These are phyloP conservation scores for Lodderomyces orthopsilosis DNA, from an alignment of 1,139 yeast species.

Conservation along the genomic window DNA sequence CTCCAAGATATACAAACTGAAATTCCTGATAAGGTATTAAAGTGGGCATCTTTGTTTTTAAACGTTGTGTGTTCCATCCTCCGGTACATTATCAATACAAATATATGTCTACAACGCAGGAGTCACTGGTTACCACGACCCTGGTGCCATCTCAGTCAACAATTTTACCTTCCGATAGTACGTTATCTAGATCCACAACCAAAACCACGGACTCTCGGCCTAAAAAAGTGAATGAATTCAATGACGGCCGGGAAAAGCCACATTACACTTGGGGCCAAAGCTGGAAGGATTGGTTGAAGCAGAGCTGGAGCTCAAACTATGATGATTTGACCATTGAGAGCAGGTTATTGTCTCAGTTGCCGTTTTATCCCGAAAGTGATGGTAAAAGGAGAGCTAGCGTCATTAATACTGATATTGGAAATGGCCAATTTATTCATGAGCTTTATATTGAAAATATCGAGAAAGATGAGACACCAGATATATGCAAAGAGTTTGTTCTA, in stretches of 20 bases:
- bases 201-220: background rate
- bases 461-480: constrained; percentile 1
- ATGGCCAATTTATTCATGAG: constrained; percentile 55
- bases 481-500: constrained; percentile 34
- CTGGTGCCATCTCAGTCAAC: background rate
- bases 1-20: background rate
- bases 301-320: constrained; percentile 22
- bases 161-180: background rate
- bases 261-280: constrained; percentile 31
- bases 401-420: constrained; percentile 48
- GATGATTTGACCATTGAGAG: constrained; percentile 31
- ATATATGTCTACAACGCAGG: constrained; percentile 1
- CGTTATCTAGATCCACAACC: background rate
- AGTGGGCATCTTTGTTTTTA: too few species aligned
- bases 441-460: constrained; percentile 44
- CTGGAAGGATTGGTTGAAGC: constrained; percentile 39
- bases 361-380: constrained; percentile 58
- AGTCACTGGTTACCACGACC: background rate
- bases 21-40: background rate
- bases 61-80: too few species aligned
- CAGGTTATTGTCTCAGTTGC: constrained; percentile 43
- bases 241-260: constrained; percentile 20
- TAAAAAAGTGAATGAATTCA: constrained; percentile 13
- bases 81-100: background rate
- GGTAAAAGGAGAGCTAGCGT: constrained; percentile 48